Evolutionary conservation across 495 filamentous ascomycete species (phyloP).

Genomic region (Daldinia vernicosa): DNA sequence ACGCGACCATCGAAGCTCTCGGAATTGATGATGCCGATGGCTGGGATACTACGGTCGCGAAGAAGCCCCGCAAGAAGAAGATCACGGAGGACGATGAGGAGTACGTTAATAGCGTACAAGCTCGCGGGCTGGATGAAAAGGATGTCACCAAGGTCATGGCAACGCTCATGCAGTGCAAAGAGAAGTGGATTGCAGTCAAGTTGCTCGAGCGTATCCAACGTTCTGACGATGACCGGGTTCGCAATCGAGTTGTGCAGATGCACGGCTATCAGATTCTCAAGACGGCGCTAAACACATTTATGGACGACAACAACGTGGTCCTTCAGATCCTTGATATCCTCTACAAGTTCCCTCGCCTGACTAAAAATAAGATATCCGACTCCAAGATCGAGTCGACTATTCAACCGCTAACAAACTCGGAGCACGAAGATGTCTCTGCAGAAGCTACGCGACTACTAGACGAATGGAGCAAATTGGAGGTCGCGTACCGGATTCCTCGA

Average conservation of each 20-base stretch:
- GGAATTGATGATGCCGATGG: conserved; percentile 93
- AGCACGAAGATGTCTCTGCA: conserved; percentile 76
- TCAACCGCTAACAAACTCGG: conserved; percentile 69
- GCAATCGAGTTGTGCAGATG: conserved; percentile 91
- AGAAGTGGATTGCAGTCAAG: conserved; percentile 99
- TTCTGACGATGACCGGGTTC: conserved; percentile 88
- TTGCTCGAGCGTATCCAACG: conserved; percentile 87
- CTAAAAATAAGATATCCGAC: conserved; percentile 95
- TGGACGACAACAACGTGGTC: conserved; percentile 86
- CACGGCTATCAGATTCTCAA: conserved; percentile 97
- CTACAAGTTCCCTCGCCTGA: conserved; percentile 86
- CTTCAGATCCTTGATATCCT: conserved; percentile 91
- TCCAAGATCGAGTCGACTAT: conserved; percentile 93
- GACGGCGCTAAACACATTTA: conserved; percentile 81
- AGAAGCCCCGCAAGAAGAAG: conserved; percentile 93
- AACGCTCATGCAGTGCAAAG: conserved; percentile 96
- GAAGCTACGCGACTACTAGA: conserved; percentile 77
- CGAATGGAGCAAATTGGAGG: conserved; percentile 87
- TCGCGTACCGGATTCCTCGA: conserved; percentile 95
- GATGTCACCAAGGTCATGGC: conserved; percentile 98
- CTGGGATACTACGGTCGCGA: conserved; percentile 89
- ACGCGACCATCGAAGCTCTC: conserved; percentile 91
- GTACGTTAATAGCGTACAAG: conserved; percentile 89
- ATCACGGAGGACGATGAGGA: conserved; percentile 94
- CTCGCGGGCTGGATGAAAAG: conserved; percentile 83